Base-by-base conservation (phyloP, 208 protist species). In the Leishmania turanica region DNA sequence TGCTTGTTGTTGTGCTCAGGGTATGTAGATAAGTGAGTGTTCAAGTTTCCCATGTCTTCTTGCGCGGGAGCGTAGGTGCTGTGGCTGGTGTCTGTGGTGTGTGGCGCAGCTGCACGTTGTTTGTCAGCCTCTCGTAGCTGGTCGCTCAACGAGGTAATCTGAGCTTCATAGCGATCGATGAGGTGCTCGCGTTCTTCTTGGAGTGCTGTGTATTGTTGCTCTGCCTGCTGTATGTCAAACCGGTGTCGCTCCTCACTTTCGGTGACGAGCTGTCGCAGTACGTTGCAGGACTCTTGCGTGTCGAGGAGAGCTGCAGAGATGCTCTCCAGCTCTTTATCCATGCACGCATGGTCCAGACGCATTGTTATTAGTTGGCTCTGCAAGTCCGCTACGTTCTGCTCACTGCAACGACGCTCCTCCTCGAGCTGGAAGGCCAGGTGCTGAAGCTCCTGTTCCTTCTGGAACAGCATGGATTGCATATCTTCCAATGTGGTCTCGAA, bases 181-280 rank as follows among this genome's bases (percentile, higher is more conserved):
- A 37, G 2, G 0, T 2, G 24, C 6, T 2, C 64, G 4, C 3
- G 45, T 47, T 74, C 75, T 0, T 37, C 0, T 15, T 76, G 4
- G 13, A 84, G 66, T 2, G 49, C 27, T 0, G 34, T 6, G 49
- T 77, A 77, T 9, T 40, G 56, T n/a, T 21, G 11, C 24, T 66
- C 3, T 0, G 81, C 81, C 17, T 80, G 21, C 17, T 69, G 27
- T 0, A 70, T 45, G 49, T 79, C 75, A 8, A 60, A 8, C 0
- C 75, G 75, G n/a, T 80, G 81, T 1, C 70, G 69, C 69, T 79
- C 62, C 40, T 85, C 77, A 71, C 64, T 85, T 17, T 85, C 82
- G 0, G 71, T 21, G 6, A 85, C 13, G 27, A 37, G 77, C 34
- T 78, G 70, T 1, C 77, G 77, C 42, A 85, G 53, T 40, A 54